Percentiles rank a stretch among this genome's conserved stretches.
These are phyloP conservation scores for Kuraishia cidri DNA, from an alignment of 805 yeast species.

Conservation along the genomic window DNA sequence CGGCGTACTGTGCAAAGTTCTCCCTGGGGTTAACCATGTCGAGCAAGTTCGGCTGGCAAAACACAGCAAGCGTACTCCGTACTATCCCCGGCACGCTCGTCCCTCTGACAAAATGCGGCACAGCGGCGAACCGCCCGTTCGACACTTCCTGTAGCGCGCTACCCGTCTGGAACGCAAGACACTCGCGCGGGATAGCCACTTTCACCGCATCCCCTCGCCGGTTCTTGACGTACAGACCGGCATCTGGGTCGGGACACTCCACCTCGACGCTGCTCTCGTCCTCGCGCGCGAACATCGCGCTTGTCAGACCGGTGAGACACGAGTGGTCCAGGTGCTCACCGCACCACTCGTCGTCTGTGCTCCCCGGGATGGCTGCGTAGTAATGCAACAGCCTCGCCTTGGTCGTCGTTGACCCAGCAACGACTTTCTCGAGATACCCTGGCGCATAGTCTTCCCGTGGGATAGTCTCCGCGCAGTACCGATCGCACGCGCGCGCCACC, in stretches of 20 bases:
- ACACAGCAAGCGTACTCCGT: conserved; percentile 52
- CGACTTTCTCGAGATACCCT: conserved; percentile 33
- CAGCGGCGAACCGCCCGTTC: conserved; percentile 40
- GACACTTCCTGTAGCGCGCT: conserved; percentile 44
- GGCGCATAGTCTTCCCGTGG: conserved; percentile 20
- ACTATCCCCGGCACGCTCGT: conserved; percentile 24
- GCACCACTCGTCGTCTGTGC: conserved; percentile 34
- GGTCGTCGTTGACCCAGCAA: conserved; percentile 39
- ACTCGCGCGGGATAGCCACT: conserved; percentile 44
- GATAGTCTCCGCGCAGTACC: conserved; percentile 22
- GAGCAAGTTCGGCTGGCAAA: conserved; percentile 50
- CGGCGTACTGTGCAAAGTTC: conserved; percentile 41
- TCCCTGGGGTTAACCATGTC: conserved; percentile 33
- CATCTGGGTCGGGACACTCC: conserved; percentile 35
- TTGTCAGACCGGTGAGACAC: conserved; percentile 49
- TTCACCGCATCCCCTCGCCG: conserved; percentile 33
- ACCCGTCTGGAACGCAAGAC: conserved; percentile 57
- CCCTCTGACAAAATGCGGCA: conserved; percentile 48
- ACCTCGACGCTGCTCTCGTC: conserved; percentile 8
- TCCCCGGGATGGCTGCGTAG: conserved; percentile 22
- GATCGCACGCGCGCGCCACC: conserved; percentile 49
- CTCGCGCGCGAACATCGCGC: conserved; percentile 41
- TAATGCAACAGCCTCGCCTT: conserved; percentile 53
- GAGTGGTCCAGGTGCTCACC: conserved; percentile 56
- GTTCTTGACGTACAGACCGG: conserved; percentile 43